Conservation (phyloP, 1,284 basidiomycete genomes). For the Prillingera fragicola region DNA sequence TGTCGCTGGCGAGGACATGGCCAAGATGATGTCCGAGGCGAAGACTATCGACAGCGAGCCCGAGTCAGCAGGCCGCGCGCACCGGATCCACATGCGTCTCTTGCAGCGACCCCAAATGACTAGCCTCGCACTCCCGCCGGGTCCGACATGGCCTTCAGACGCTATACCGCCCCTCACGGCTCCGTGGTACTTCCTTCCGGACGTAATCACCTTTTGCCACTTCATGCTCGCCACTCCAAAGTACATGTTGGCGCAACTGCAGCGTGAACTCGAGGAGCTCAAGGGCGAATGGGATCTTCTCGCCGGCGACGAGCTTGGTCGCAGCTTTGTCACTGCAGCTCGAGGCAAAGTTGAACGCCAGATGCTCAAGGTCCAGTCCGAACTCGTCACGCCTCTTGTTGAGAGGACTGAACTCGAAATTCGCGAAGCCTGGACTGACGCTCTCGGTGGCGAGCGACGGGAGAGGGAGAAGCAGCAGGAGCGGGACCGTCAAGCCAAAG, state of each 20-base stretch:
- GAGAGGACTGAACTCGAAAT: slow-evolving; percentile 37
- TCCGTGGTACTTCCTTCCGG: slow-evolving; percentile 92
- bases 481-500: slow-evolving; percentile 30
- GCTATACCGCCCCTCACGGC: slow-evolving; percentile 77
- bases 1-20: not conserved
- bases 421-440: slow-evolving; percentile 38
- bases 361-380: slow-evolving; percentile 63
- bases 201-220: slow-evolving; percentile 80
- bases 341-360: slow-evolving; percentile 68
- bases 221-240: slow-evolving; percentile 94
- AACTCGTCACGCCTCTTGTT: slow-evolving; percentile 59
- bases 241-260: slow-evolving; percentile 69
- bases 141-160: slow-evolving; percentile 87
- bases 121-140: slow-evolving; percentile 89
- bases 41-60: slow-evolving; percentile 48
- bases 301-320: slow-evolving; percentile 64
- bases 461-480: slow-evolving; percentile 50
- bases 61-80: slow-evolving; percentile 10
- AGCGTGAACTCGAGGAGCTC: slow-evolving; percentile 68
- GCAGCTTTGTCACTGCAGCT: slow-evolving; percentile 75
- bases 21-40: slow-evolving; percentile 15
- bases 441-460: slow-evolving; percentile 38
- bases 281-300: slow-evolving; percentile 54
- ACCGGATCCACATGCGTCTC: slow-evolving; percentile 70
- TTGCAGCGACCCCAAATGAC: slow-evolving; percentile 91